A percentile compares a stretch with the other conserved stretches of the same genome.
Conservation (phyloP, 208 protist genomes). For the Leishmania guyanensis region DNA sequence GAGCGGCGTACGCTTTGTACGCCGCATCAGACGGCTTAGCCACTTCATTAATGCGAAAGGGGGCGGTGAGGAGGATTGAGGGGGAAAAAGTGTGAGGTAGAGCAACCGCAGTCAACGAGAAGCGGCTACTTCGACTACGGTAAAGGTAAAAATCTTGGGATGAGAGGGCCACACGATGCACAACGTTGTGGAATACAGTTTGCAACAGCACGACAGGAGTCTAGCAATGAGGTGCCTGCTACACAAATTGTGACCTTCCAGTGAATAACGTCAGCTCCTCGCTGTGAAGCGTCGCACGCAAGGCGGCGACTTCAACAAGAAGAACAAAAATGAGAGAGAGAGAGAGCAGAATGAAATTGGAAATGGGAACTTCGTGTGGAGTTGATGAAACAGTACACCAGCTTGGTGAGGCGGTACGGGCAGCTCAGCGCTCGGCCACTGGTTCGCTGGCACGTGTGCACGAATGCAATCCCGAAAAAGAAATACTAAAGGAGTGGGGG, state of each 20-base stretch:
- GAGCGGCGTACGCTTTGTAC: constrained; percentile 56
- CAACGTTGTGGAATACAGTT: background rate
- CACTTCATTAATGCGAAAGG: constrained; percentile 57
- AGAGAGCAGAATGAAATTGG: background rate
- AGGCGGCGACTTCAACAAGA: background rate
- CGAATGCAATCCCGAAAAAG: background rate
- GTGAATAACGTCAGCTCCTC: too few relatives aligned
- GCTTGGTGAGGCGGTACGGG: background rate
- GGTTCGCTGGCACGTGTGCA: background rate
- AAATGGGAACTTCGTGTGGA: background rate
- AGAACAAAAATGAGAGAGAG: background rate
- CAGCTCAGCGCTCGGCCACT: background rate
- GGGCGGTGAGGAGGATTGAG: background rate
- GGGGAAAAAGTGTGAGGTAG: background rate
- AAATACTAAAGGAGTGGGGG: background rate
- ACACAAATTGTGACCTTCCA: background rate
- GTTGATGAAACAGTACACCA: background rate
- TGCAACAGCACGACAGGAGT: background rate
- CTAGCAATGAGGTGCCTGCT: background rate
- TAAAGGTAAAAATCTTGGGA: background rate
- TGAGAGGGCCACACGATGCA: background rate
- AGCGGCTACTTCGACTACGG: background rate
- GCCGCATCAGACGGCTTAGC: constrained; percentile 49
- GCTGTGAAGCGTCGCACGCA: background rate
- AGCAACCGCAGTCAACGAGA: background rate